Evolutionary conservation across 352 stramenopile species (phyloP).

Genomic region (Phytophthora melonis): DNA sequence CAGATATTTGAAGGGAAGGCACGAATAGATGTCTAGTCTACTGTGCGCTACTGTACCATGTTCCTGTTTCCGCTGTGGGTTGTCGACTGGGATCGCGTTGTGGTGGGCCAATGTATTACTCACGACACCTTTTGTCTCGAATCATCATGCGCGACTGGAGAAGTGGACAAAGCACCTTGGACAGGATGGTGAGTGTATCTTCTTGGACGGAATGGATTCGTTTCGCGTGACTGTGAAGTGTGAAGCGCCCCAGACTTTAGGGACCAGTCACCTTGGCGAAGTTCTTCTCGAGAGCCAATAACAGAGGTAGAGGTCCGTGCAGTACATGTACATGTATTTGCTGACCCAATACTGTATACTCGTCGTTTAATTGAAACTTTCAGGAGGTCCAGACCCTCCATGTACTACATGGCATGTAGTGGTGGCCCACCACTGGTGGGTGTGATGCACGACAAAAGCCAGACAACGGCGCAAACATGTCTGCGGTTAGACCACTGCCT

Average conservation of each 20-base stretch:
- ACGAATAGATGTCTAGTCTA: too few species aligned
- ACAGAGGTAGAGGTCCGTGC: too few species aligned
- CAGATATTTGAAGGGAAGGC: too few species aligned
- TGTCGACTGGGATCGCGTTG: not conserved
- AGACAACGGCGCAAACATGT: conserved; percentile 4
- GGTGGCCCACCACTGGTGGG: conserved; percentile 18
- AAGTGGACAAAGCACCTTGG: conserved; percentile 5
- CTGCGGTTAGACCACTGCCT: not conserved
- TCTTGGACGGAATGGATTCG: not conserved
- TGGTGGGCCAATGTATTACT: not conserved
- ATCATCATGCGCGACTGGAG: not conserved
- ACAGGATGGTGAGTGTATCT: not conserved
- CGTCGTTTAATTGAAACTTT: conserved; percentile 19
- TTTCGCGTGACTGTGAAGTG: not conserved
- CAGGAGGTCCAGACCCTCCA: conserved; percentile 21
- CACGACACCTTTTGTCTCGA: not conserved
- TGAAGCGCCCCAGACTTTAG: too few species aligned
- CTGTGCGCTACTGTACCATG: too few species aligned
- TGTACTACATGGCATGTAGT: not conserved
- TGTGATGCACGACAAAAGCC: conserved; percentile 13
- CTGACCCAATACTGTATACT: conserved; percentile 8
- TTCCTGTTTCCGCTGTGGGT: not conserved
- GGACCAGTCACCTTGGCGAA: too few species aligned
- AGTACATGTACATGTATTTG: not conserved
- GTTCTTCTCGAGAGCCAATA: not conserved